phyloP scores from a whole-genome alignment of 148 eudicot genomes.

The Fagopyrum homotropicum region DNA sequence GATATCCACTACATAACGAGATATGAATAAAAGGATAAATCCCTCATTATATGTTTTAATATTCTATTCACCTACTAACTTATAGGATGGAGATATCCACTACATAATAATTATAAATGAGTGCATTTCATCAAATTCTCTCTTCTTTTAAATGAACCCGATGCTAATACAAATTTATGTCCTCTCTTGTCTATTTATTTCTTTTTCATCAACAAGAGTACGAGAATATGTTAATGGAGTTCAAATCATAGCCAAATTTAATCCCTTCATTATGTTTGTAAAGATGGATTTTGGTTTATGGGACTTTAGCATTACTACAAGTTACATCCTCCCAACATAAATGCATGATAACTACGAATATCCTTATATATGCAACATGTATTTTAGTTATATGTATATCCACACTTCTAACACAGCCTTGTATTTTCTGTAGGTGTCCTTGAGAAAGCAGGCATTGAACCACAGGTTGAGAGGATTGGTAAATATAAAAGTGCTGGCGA shows the following conservation, averaged over 20 bases:
- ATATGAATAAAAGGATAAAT: too few relatives aligned
- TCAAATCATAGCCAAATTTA: neutral
- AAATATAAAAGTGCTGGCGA: slow-evolving; percentile 97
- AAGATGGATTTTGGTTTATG: neutral
- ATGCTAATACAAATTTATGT: neutral
- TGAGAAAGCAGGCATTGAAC: slow-evolving; percentile 84
- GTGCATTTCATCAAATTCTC: neutral
- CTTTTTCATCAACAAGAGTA: neutral
- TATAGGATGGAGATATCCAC: too few relatives aligned
- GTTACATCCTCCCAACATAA: neutral
- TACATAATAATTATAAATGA: too few relatives aligned
- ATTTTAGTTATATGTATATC: neutral
- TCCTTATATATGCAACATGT: neutral
- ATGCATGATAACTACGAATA: neutral
- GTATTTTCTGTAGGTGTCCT: slow-evolving; percentile 54
- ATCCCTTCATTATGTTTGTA: neutral
- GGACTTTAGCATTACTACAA: neutral
- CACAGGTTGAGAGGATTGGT: slow-evolving; percentile 93
- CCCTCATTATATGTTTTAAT: too few relatives aligned
- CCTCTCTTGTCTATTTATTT: neutral
- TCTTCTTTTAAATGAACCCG: neutral
- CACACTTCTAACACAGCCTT: neutral
- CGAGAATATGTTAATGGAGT: neutral
- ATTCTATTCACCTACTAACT: too few relatives aligned
- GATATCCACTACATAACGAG: too few relatives aligned